phyloP scores from a whole-genome alignment of 2,329 filamentous ascomycete species.

The Cladophialophora chaetospira region DNA sequence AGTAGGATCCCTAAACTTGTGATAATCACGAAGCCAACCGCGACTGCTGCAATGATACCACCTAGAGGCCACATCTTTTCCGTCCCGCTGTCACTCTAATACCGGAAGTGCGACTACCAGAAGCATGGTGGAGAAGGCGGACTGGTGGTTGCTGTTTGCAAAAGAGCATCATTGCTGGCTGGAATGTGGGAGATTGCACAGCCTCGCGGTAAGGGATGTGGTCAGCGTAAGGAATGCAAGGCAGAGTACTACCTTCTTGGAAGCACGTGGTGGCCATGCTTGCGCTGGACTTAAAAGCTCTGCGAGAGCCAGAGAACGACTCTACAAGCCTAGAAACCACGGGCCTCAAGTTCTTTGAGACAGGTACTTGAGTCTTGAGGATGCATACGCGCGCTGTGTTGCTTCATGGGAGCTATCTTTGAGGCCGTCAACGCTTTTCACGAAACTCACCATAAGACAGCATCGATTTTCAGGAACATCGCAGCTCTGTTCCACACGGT shows the following conservation, averaged over 20 bases:
- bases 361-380: too few species aligned
- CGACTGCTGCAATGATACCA: constrained; percentile 26
- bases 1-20: constrained; percentile 23
- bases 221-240: constrained; percentile 7
- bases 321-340: too few species aligned
- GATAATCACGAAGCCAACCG: constrained; percentile 17
- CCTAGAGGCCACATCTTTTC: constrained; percentile 30
- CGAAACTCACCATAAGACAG: too few species aligned
- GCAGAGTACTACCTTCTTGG: neutral
- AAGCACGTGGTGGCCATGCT: constrained; percentile 10
- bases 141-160: constrained; percentile 7
- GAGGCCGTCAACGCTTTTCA: too few species aligned
- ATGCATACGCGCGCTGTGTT: too few species aligned
- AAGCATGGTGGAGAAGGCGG: constrained; percentile 14
- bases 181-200: constrained; percentile 29
- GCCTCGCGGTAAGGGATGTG: constrained; percentile 18
- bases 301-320: neutral
- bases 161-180: neutral
- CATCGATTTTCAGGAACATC: too few species aligned
- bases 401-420: too few species aligned
- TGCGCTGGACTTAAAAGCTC: too few species aligned
- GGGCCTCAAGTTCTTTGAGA: too few species aligned
- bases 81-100: constrained; percentile 1
- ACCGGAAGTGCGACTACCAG: neutral
- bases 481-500: too few species aligned